These are phyloP conservation scores for Microsporum canis DNA, from an alignment of 2,329 filamentous ascomycete genomes.

Conservation along the genomic window DNA sequence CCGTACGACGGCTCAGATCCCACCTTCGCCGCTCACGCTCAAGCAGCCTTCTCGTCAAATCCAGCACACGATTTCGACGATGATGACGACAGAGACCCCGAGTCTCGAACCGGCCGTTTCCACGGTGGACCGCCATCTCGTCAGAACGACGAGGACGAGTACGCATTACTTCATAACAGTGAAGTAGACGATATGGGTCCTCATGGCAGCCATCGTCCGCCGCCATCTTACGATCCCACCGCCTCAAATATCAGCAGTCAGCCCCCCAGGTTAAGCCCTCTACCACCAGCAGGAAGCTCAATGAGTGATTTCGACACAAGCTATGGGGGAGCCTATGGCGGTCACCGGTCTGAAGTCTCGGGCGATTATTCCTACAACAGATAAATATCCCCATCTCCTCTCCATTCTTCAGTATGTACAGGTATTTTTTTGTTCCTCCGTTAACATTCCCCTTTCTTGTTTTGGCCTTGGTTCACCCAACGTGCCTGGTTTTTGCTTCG, in stretches of 20 bases:
- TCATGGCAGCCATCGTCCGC: slow-evolving; percentile 24
- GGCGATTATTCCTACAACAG: slow-evolving; percentile 8
- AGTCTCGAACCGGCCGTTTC: slow-evolving; percentile 32
- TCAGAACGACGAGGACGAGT: slow-evolving; percentile 41
- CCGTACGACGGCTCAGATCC: slow-evolving; percentile 37
- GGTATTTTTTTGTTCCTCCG: background rate
- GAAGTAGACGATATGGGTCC: slow-evolving; percentile 34
- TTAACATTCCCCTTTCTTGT: background rate
- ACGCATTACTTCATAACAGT: slow-evolving; percentile 40
- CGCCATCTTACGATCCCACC: slow-evolving; percentile 32
- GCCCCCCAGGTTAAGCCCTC: slow-evolving; percentile 1
- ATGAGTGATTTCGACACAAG: slow-evolving; percentile 34
- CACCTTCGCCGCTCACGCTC: slow-evolving; percentile 40
- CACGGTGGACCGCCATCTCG: slow-evolving; percentile 25
- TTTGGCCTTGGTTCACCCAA: background rate
- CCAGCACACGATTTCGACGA: slow-evolving; percentile 36
- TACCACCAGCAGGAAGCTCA: slow-evolving; percentile 19
- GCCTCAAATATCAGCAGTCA: slow-evolving; percentile 5
- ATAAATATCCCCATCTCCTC: background rate
- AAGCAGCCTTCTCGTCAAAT: slow-evolving; percentile 39
- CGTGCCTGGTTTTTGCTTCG: background rate
- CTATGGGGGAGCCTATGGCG: slow-evolving; percentile 32
- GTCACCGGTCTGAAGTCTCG: slow-evolving; percentile 10
- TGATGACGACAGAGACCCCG: slow-evolving; percentile 26
- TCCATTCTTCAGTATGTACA: background rate